Conservation (phyloP, 163 green algal species). For the Chlamydomonas reinhardtii region DNA sequence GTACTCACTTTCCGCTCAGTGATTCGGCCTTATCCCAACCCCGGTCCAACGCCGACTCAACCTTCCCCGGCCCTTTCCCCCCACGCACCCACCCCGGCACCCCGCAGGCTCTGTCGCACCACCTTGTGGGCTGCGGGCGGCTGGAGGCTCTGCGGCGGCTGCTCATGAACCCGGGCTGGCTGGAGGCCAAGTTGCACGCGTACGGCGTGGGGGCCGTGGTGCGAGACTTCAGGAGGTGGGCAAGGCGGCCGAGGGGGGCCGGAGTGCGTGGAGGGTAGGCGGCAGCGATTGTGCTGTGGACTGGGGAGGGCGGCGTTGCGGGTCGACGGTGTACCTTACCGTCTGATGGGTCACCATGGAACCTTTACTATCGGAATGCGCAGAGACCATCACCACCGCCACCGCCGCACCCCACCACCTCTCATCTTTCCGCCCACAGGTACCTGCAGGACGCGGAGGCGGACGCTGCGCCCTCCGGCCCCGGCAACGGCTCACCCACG, state of each 20-base stretch:
- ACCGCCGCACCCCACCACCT: neutral
- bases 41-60: too few relatives aligned
- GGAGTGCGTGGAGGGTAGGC: too few relatives aligned
- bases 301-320: too few relatives aligned
- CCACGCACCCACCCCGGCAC: too few relatives aligned
- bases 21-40: too few relatives aligned
- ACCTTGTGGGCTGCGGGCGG: slow-evolving; percentile 71
- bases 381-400: neutral
- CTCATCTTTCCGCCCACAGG: slow-evolving; percentile 36
- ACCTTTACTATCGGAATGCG: too few relatives aligned
- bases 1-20: too few relatives aligned
- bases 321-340: too few relatives aligned
- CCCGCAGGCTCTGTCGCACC: slow-evolving; percentile 67
- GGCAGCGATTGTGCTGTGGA: too few relatives aligned
- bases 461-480: neutral
- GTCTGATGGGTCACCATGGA: too few relatives aligned
- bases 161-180: slow-evolving; percentile 80
- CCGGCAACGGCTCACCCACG: too few relatives aligned
- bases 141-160: slow-evolving; percentile 64
- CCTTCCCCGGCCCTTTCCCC: too few relatives aligned
- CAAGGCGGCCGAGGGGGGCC: neutral
- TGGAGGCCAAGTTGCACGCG: slow-evolving; percentile 85
- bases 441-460: slow-evolving; percentile 70
- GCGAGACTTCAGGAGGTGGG: slow-evolving; percentile 80
- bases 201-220: slow-evolving; percentile 79